Evolutionary conservation across 805 yeast genomes (phyloP), one percentile per base, ranked within the genome.

Genomic region (Sugiyamaella americana): DNA sequence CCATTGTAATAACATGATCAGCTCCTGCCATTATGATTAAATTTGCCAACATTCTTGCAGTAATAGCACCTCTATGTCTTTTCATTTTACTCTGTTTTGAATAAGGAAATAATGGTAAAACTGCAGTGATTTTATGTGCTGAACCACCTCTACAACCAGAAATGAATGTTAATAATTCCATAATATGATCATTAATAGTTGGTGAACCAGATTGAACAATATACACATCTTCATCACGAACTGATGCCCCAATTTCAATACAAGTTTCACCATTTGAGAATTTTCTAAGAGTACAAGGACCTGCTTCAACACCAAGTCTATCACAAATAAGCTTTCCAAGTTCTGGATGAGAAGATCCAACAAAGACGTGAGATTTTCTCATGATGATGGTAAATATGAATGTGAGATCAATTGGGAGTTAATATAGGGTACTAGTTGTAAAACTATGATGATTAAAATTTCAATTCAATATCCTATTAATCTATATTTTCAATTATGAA

Each of bases 221-320:
- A 62, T 87, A 89, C 22, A 93, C 96, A 62, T 93, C 98, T 66
- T 93, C 97, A 63, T 93, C 98, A 67, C 98, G 79, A 40, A 93
- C 95, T 29, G 95, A 87, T 24, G 83, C 89, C 40, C 97, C 95
- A 54, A 91, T 86, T 63, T 86, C 95, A 40, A 94, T 96, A 39
- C 95, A 84, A 3, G 98, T 93, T 70, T 93, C 99, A 46, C 98
- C 98, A 63, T 93, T 93, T 53, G 96, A 85, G 68, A 93, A 93
- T 67, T 88, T 89, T 67, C 85, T 84, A 57, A 91, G 72, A 6
- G 93, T 79, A 61, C 94, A 87, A 23, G 95, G 95, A 23, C 97
- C 98, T 8, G 95, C 88, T 59, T 87, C 86, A 37, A 88, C 88
- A 30, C 98, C 98, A 37, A 93, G 71, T 46, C 89, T 75, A 50